Evolutionary conservation across 2,329 filamentous ascomycete species (phyloP), one percentile per base, ranked within the genome.

Genomic region (Mycocentrospora acerina): DNA sequence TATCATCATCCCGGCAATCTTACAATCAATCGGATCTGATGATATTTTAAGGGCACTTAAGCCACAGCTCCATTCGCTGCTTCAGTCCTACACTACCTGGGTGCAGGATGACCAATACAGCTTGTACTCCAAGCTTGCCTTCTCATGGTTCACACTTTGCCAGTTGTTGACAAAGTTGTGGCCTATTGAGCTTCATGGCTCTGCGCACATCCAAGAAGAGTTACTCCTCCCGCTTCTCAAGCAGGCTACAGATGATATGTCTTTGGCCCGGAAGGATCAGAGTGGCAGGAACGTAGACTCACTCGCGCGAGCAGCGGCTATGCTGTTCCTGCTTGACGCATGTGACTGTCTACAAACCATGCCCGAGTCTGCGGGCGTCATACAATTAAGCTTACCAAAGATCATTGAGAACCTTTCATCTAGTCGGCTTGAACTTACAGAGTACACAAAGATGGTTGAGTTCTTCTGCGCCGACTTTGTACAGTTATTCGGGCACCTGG

Each of bases 111-210:
- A 54, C 13, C 32, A 28, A 12, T 56, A 53, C 42, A 52, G 46
- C 17, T 19, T 45, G 4, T 34, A 52, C 28, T 42, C 48, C 7
- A 37, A 47, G 14, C 42, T 60, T 5, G 47, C 46, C 1, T 33
- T 52, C 7, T 51, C 47, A 1, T 67, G 64, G 62, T 53, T 51
- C n/a, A 53, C 53, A 4, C 12, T 66, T n/a, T 56, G 56, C 19
- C 54, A 57, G 26, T 36, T 65, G 2, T 14, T 60, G n/a, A 35
- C 38, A 6, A 48, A 54, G 17, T 42, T 67, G 7, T 67, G 64
- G 64, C 59, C 60, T 1, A 37, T 62, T 7, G 42, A 58, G 16
- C 26, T 66, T 7, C 60, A 64, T n/a, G 34, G 31, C 8, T 64
- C 59, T 13, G 25, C 40, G 7, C 30, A 50, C 5, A 24, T 49